These are phyloP conservation scores for Chamaecyparis obtusa DNA, from an alignment of 75 land plant genomes.

Conservation along the genomic window DNA sequence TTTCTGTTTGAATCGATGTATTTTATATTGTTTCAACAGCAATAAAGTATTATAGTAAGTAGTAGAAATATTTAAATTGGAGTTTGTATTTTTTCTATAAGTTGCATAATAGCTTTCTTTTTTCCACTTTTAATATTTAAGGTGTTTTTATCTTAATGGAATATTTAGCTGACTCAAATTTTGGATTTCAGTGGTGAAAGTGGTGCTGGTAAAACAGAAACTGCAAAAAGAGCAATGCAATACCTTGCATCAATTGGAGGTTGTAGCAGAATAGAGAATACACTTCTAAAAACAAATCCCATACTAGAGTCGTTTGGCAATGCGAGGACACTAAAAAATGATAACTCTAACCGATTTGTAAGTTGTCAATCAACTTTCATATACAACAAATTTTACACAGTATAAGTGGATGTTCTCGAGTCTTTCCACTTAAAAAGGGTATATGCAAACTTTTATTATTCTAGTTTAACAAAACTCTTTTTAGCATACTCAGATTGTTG, in stretches of 20 bases:
- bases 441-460: not conserved
- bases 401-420: not conserved
- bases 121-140: not conserved
- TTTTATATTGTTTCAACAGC: not conserved
- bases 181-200: constrained; percentile 80
- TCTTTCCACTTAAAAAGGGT: not conserved
- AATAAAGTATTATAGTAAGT: not conserved
- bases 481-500: not conserved
- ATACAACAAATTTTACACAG: not conserved
- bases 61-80: not conserved
- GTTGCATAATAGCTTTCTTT: not conserved
- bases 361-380: constrained; percentile 18
- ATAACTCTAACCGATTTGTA: constrained; percentile 93
- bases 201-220: constrained; percentile 94
- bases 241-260: constrained; percentile 86
- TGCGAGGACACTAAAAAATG: constrained; percentile 84
- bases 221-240: constrained; percentile 93
- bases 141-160: not conserved
- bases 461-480: not conserved
- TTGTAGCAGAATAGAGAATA: constrained; percentile 75
- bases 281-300: constrained; percentile 72
- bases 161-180: not conserved
- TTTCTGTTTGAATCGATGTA: not conserved
- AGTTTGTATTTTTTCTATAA: not conserved
- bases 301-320: constrained; percentile 93